These are phyloP conservation scores for Podila epigama DNA, from an alignment of 192 early-diverging fungal genomes.

Conservation along the genomic window DNA sequence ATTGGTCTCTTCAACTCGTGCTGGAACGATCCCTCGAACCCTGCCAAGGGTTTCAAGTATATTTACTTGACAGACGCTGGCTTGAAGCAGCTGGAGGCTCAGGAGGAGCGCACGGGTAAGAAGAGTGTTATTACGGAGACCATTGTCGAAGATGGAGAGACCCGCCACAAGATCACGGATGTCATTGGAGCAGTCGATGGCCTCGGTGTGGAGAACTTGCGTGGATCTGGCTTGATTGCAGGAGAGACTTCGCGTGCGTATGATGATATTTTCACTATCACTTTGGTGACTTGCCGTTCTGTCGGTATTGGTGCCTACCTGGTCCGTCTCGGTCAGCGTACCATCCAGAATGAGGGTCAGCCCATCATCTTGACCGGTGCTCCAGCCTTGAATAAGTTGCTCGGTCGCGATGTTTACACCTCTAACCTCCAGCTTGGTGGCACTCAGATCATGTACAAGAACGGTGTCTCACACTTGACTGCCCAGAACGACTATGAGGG, in stretches of 20 bases:
- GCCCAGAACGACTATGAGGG: constrained; percentile 95
- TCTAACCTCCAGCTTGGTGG: constrained; percentile 98
- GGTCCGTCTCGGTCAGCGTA: constrained; percentile 96
- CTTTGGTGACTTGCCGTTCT: constrained; percentile 96
- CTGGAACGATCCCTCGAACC: constrained; percentile 85
- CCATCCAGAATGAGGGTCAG: constrained; percentile 97
- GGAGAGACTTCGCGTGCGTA: constrained; percentile 96
- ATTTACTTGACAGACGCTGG: constrained; percentile 85
- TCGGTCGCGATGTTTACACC: constrained; percentile 97
- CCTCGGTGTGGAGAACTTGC: constrained; percentile 96
- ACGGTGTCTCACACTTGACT: constrained; percentile 97
- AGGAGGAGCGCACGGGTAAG: constrained; percentile 57
- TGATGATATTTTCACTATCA: constrained; percentile 97
- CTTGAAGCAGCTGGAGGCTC: constrained; percentile 66
- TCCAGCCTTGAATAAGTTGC: constrained; percentile 96
- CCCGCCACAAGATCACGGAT: constrained; percentile 82
- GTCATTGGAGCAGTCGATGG: constrained; percentile 90
- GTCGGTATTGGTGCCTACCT: constrained; percentile 99
- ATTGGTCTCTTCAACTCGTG: constrained; percentile 84
- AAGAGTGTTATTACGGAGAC: constrained; percentile 79
- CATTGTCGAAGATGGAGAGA: constrained; percentile 77
- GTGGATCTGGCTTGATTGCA: constrained; percentile 96
- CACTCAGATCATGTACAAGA: constrained; percentile 99
- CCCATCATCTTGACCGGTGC: constrained; percentile 99
- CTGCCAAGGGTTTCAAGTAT: constrained; percentile 91